Base-by-base conservation (phyloP, 2,329 filamentous ascomycete genomes). In the Ustulina deusta region DNA sequence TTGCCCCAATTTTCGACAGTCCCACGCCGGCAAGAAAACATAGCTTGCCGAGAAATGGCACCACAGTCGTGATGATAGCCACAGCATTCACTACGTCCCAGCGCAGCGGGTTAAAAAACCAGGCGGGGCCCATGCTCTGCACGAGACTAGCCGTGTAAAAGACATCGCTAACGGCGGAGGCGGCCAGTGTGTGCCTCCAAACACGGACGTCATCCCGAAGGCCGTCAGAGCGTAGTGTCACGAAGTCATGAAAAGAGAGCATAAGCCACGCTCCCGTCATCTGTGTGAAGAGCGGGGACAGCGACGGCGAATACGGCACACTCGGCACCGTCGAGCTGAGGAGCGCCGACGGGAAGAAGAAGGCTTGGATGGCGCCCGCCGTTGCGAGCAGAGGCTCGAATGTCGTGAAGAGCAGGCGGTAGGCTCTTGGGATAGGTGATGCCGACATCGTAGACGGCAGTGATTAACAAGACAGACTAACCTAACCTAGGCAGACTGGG, bases 211-310 rank as follows among this genome's bases (percentile, higher is more conserved):
- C 64, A 36, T 66, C 56, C 40, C 20, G 17, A 20, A 54, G n/a
- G 10, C 36, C 29, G n/a, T 7, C 40, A 3, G 59, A 57, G 20
- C 71, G 70, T 29, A 73, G 65, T 3, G 67, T 66, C 40, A 72
- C 61, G 61, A 64, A 61, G 57, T 71, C 71, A 63, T 73, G 71
- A 58, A 68, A 72, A 20, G 70, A 65, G 2, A 73, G 63, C 70
- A 71, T 70, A 3, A 73, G 69, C 71, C 71, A 73, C 1, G 70
- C 42, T 20, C 71, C 71, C 20, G 70, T 67, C 62, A 72, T 65
- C 46, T 73, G 71, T 34, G 69, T 65, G 55, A 73, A 66, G 17
- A 73, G 66, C n/a, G 71, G 71, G 1, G 59, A 38, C 20, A 72
- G 61, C 6, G 69, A 17, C 3, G 66, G 42, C 2, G 63, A 38